phyloP scores from a whole-genome alignment of 2,329 filamentous ascomycete species.

The Thermothelomyces thermophilus region DNA sequence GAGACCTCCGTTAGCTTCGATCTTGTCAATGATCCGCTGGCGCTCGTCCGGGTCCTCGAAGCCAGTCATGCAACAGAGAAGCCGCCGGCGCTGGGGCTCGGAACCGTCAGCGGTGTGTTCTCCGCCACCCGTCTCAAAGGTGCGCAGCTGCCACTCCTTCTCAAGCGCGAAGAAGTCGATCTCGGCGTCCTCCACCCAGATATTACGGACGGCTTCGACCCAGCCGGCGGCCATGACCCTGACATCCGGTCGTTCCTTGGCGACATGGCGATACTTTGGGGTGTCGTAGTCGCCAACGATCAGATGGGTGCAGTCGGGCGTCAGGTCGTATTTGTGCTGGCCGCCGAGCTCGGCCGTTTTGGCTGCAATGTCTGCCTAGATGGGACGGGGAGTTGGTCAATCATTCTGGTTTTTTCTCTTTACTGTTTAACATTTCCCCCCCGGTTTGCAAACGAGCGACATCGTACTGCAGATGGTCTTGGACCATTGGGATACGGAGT shows the following conservation, averaged over 20 bases:
- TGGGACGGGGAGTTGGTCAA: background rate
- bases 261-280: slow-evolving; percentile 92
- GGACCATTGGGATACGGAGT: no score
- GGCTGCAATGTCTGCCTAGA: slow-evolving; percentile 50
- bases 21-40: slow-evolving; percentile 60
- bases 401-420: no score
- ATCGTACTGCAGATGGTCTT: background rate
- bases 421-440: no score
- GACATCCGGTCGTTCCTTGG: slow-evolving; percentile 79
- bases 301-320: slow-evolving; percentile 91
- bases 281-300: slow-evolving; percentile 86
- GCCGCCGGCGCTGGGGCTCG: slow-evolving; percentile 27
- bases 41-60: slow-evolving; percentile 58
- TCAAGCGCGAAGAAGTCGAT: slow-evolving; percentile 69
- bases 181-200: slow-evolving; percentile 74
- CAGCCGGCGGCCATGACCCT: slow-evolving; percentile 75
- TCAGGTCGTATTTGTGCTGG: slow-evolving; percentile 80
- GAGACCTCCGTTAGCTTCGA: slow-evolving; percentile 65
- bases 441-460: no score
- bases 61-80: slow-evolving; percentile 51
- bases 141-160: slow-evolving; percentile 54
- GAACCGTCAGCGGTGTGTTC: slow-evolving; percentile 31
- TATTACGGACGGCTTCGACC: slow-evolving; percentile 70
- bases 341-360: slow-evolving; percentile 78
- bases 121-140: slow-evolving; percentile 51